Base-by-base conservation (phyloP, 495 filamentous ascomycete species). In the Hypoxylon perforatum region DNA sequence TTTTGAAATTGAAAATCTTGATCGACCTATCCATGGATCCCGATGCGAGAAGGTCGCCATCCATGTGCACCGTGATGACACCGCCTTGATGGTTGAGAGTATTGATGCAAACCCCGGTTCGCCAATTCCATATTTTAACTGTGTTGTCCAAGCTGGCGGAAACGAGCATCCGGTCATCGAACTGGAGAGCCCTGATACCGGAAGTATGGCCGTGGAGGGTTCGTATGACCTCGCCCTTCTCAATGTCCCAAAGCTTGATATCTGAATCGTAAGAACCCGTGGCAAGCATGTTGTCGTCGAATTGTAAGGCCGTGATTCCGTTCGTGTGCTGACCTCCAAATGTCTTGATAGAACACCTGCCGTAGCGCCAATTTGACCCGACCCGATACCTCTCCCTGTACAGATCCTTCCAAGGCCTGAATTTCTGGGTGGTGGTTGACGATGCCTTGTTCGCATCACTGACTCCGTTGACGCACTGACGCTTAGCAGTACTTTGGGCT, bases 61-160 rank as follows among this genome's bases (percentile, higher is more conserved):
- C 90, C 72, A 96, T 97, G 75, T 97, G 91, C 7, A 99, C 80
- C 23, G 87, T 86, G 59, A 98, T 90, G 17, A 99, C 87, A 11
- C 93, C 94, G 39, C 84, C 88, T 8, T 82, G 86, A 72, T 98
- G 95, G 4, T 83, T 84, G 35, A 93, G 88, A 1, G 88, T 96
- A 12, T 90, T 91, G 42, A 97, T 84, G 71, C 91, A 96, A 69
- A 92, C 87, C 42, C 95, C 95, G 0, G 93, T 97, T 39, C 90
- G 85, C 93, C 94, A 98, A 67, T 98, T 97, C 96, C 95, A 99
- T 25, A 98, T 86, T 73, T 91, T 91, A 56, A 99, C 77, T 15
- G 87, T 96, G 19, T 77, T 51, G 36, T 97, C 93, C 48, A 96
- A 77, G 65, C 88, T 89, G 19, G 92, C 93, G 36, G 90, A 94